Conservation (phyloP, 1,139 yeast species). For the Debaryomyces singareniensis region DNA sequence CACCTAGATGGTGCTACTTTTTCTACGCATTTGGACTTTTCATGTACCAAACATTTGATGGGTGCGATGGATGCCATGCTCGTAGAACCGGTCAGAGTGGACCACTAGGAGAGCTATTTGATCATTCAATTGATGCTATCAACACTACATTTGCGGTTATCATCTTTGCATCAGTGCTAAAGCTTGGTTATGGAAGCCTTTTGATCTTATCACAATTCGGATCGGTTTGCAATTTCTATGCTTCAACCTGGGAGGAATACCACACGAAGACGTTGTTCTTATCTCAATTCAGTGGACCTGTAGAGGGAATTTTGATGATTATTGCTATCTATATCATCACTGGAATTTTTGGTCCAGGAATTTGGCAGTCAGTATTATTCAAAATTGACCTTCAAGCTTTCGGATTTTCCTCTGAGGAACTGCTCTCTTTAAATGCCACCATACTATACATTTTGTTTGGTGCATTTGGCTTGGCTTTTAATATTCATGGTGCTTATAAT, state of each 20-base stretch:
- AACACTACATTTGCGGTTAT: constrained; percentile 78
- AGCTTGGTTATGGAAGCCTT: constrained; percentile 63
- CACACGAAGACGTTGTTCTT: constrained; percentile 82
- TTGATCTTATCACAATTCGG: constrained; percentile 68
- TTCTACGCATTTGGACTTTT: constrained; percentile 80
- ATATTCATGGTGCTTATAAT: constrained; percentile 62
- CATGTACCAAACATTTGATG: constrained; percentile 92
- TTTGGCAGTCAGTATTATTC: constrained; percentile 47
- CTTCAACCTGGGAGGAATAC: constrained; percentile 94
- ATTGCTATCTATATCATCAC: constrained; percentile 50
- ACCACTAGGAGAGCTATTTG: constrained; percentile 90
- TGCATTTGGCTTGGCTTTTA: constrained; percentile 55
- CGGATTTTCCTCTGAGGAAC: constrained; percentile 15
- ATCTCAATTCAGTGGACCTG: constrained; percentile 86
- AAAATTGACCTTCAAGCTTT: constrained; percentile 28
- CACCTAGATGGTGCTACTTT: constrained; percentile 80
- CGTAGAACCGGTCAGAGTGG: constrained; percentile 90
- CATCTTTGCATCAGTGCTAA: constrained; percentile 66
- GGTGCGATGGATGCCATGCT: constrained; percentile 95
- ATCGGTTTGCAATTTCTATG: constrained; percentile 72
- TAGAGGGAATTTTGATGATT: constrained; percentile 80
- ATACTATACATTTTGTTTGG: constrained; percentile 46
- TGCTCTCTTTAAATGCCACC: constrained; percentile 26
- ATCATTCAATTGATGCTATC: constrained; percentile 88
- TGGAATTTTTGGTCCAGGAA: constrained; percentile 62